Percentiles rank a stretch among this genome's conserved stretches.
Evolutionary conservation across 2,329 filamentous ascomycete species (phyloP).

Genomic region (Aspergillus sp.): DNA sequence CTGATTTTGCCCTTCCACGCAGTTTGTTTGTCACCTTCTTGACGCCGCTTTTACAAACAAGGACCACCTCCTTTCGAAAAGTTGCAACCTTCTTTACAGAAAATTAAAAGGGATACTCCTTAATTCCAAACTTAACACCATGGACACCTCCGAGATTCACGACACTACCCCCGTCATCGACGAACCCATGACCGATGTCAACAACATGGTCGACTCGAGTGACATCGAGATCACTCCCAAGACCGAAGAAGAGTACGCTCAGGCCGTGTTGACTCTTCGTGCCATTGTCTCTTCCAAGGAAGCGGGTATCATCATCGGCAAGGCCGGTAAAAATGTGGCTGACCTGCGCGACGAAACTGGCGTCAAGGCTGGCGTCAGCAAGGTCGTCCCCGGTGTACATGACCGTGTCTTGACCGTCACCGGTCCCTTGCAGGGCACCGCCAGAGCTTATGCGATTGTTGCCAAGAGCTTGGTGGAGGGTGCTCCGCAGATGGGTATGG

Average conservation of each 20-base stretch:
- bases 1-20: background rate
- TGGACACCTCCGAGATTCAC: conserved; percentile 55
- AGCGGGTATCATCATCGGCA: conserved; percentile 97
- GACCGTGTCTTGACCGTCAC: conserved; percentile 96
- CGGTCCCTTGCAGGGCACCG: conserved; percentile 78
- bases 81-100: background rate
- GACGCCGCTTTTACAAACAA: background rate
- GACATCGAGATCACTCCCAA: conserved; percentile 77
- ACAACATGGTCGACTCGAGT: conserved; percentile 57
- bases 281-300: conserved; percentile 99
- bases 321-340: conserved; percentile 96
- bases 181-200: conserved; percentile 53
- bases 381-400: conserved; percentile 95
- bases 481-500: conserved; percentile 93
- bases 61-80: conserved; percentile 3
- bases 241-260: conserved; percentile 94
- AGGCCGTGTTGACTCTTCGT: conserved; percentile 84
- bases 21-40: background rate
- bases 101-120: background rate
- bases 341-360: conserved; percentile 95
- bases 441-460: conserved; percentile 88
- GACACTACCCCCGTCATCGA: conserved; percentile 51
- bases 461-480: conserved; percentile 87
- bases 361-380: conserved; percentile 96
- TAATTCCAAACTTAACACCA: conserved; percentile 25